Evolutionary conservation across 257 asterid genomes (phyloP).

Genomic region (Eucommia ulmoides): DNA sequence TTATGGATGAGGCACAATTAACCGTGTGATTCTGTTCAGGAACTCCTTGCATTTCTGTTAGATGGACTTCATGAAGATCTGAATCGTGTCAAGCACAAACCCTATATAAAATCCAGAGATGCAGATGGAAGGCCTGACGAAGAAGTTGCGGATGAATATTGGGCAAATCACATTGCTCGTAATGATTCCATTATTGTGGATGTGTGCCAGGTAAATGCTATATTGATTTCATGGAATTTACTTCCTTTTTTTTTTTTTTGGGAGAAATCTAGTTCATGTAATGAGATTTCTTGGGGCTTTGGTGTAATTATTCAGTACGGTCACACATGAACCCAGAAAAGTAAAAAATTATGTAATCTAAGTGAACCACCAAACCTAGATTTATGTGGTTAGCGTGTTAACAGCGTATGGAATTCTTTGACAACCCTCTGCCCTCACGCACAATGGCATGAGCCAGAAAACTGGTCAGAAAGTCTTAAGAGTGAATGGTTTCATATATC

Average conservation of each 20-base stretch:
- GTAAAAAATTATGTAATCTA: too few relatives aligned
- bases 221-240: background rate
- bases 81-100: constrained; percentile 95
- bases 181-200: constrained; percentile 98
- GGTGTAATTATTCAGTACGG: too few relatives aligned
- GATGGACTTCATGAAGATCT: constrained; percentile 99
- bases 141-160: constrained; percentile 96
- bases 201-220: constrained; percentile 84
- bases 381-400: too few relatives aligned
- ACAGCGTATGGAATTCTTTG: too few relatives aligned
- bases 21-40: constrained; percentile 64
- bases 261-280: background rate
- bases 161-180: constrained; percentile 99
- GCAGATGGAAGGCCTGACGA: constrained; percentile 97
- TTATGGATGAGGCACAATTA: too few relatives aligned
- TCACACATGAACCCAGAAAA: too few relatives aligned
- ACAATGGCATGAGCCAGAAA: too few relatives aligned
- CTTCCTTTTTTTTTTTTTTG: background rate
- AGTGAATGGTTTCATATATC: too few relatives aligned
- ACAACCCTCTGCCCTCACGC: too few relatives aligned
- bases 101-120: constrained; percentile 85
- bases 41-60: constrained; percentile 93
- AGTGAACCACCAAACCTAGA: too few relatives aligned
- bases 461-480: too few relatives aligned
- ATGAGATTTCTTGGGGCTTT: background rate